phyloP scores from a whole-genome alignment of 257 asterid genomes.

The Salvia rosmarinus region DNA sequence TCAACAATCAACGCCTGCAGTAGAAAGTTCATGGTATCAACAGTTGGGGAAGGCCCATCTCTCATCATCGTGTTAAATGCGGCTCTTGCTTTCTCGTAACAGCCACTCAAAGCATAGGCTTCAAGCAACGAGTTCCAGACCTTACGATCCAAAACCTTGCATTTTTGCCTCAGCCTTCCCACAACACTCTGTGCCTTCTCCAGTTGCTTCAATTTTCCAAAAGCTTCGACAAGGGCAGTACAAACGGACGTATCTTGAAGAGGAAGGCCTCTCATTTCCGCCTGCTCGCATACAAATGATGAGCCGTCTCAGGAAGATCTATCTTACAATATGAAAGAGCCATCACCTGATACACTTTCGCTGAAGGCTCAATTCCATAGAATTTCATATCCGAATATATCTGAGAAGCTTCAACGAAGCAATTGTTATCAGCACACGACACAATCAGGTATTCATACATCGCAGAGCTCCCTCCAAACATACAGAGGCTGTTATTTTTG shows the following conservation, averaged over 20 bases:
- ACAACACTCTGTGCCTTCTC: constrained; percentile 78
- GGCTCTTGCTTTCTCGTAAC: constrained; percentile 94
- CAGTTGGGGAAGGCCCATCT: constrained; percentile 92
- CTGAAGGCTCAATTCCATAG: constrained; percentile 69
- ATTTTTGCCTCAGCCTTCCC: constrained; percentile 60
- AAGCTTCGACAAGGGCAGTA: constrained; percentile 71
- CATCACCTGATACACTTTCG: constrained; percentile 56
- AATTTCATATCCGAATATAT: constrained; percentile 86
- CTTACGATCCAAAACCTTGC: constrained; percentile 59
- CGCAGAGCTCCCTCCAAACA: constrained; percentile 48
- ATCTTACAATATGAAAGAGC: constrained; percentile 59
- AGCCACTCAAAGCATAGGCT: constrained; percentile 82
- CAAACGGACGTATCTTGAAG: constrained; percentile 57
- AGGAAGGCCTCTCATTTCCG: constrained; percentile 56
- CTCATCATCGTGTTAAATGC: constrained; percentile 88
- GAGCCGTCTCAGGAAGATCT: constrained; percentile 89
- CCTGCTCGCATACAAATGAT: constrained; percentile 62
- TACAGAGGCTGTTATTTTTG: constrained; percentile 43
- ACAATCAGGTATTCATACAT: constrained; percentile 70
- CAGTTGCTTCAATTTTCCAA: constrained; percentile 70
- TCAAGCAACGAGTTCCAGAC: constrained; percentile 83
- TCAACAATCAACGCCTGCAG: constrained; percentile 81
- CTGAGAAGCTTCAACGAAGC: constrained; percentile 80
- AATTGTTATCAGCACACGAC: constrained; percentile 61
- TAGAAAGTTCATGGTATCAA: constrained; percentile 76